These are phyloP conservation scores for Taxawa tesnikishii DNA, from an alignment of 2,329 filamentous ascomycete genomes.

Conservation along the genomic window DNA sequence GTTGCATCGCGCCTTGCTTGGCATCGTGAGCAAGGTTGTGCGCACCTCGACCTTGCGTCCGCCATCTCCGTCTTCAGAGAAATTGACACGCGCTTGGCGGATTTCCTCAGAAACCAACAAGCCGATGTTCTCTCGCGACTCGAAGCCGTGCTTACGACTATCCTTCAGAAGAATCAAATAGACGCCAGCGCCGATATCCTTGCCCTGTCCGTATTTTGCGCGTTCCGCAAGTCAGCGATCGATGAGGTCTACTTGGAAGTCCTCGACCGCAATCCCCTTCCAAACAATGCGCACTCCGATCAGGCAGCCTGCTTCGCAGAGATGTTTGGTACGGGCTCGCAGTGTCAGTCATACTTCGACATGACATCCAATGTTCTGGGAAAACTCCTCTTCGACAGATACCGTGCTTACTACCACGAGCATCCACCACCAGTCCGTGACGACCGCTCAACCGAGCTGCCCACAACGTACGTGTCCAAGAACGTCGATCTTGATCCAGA, in stretches of 20 bases:
- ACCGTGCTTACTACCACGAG: constrained; percentile 4
- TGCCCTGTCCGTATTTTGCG: constrained; percentile 45
- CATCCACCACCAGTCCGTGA: constrained; percentile 10
- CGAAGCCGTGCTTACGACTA: no score
- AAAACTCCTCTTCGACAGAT: constrained; percentile 8
- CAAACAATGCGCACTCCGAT: constrained; percentile 49
- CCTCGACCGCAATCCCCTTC: constrained; percentile 47
- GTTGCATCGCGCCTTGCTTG: no score
- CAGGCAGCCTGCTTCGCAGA: constrained; percentile 53
- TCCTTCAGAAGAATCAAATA: no score
- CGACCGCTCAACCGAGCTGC: constrained; percentile 6
- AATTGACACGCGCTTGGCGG: no score
- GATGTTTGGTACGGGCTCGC: constrained; percentile 50
- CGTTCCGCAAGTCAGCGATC: constrained; percentile 42
- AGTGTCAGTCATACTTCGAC: constrained; percentile 51
- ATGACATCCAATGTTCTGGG: constrained; percentile 20
- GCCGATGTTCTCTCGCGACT: no score
- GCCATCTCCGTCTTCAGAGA: no score
- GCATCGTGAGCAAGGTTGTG: no score
- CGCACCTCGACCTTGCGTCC: no score
- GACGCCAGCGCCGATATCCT: constrained; percentile 48
- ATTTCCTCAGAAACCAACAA: no score
- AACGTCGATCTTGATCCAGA: constrained; percentile 7
- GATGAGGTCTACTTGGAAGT: constrained; percentile 53
- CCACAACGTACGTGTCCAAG: no score